Percentiles rank a stretch among this genome's conserved stretches.
These are phyloP conservation scores for Pleurotus salmoneostramineus DNA, from an alignment of 768 basidiomycete species.

Conservation along the genomic window DNA sequence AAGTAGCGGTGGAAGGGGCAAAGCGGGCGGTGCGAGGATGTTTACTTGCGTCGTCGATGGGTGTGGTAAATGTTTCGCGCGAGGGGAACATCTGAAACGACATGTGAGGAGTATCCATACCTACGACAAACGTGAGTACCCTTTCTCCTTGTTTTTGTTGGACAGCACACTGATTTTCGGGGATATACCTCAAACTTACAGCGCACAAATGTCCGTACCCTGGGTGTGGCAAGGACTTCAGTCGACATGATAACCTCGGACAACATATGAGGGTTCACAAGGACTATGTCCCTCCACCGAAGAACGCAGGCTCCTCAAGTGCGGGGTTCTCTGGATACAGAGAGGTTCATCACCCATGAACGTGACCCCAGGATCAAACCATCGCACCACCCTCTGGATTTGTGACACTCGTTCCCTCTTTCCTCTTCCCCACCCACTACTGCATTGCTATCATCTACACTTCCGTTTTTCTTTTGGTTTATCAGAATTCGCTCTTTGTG, in stretches of 20 bases:
- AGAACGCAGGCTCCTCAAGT: too few species aligned
- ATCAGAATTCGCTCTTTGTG: not conserved
- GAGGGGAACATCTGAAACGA: conserved; percentile 88
- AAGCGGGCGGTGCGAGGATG: conserved; percentile 38
- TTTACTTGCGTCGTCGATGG: conserved; percentile 78
- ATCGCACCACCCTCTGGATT: not conserved
- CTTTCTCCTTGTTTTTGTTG: conserved; percentile 3
- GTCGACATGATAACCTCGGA: conserved; percentile 82
- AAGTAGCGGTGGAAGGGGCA: conserved; percentile 30
- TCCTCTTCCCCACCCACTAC: too few species aligned
- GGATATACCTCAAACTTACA: conserved; percentile 29
- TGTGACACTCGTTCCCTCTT: too few species aligned
- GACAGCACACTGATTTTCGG: not conserved
- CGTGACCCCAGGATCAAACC: not conserved
- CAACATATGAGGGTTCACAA: conserved; percentile 87
- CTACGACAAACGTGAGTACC: conserved; percentile 81
- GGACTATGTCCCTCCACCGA: conserved; percentile 32
- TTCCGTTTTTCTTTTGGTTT: not conserved
- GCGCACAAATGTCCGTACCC: conserved; percentile 81
- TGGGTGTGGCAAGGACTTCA: conserved; percentile 81
- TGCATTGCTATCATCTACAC: not conserved
- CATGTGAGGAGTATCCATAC: conserved; percentile 89
- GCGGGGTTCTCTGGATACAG: conserved; percentile 1
- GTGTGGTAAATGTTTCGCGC: conserved; percentile 85
- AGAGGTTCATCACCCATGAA: not conserved